These are phyloP conservation scores for Cucurbitaria berberidis DNA, from an alignment of 2,329 filamentous ascomycete species.

Conservation along the genomic window DNA sequence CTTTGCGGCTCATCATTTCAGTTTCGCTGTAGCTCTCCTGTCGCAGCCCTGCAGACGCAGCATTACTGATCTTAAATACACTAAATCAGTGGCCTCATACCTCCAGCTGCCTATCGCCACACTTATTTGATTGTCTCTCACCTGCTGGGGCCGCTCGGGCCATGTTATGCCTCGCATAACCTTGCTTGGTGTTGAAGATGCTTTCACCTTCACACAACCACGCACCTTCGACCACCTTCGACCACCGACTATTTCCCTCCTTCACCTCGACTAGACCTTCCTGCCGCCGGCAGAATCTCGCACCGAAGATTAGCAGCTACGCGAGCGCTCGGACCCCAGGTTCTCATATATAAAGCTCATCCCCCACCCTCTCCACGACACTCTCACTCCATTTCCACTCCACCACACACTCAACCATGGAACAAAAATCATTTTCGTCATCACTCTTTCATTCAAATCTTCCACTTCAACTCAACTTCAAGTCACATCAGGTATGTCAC, in stretches of 20 bases:
- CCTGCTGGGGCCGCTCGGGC: slow-evolving; percentile 11
- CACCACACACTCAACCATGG: not conserved
- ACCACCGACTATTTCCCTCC: slow-evolving; percentile 5
- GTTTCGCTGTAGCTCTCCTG: too few species aligned
- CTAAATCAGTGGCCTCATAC: not conserved
- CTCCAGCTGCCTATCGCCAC: not conserved
- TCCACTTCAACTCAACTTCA: slow-evolving; percentile 1
- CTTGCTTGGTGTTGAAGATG: slow-evolving; percentile 1
- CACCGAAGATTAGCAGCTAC: slow-evolving; percentile 2
- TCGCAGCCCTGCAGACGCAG: not conserved
- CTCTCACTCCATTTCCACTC: not conserved
- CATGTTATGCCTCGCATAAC: slow-evolving; percentile 2
- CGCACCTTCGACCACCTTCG: not conserved
- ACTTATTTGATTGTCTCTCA: not conserved
- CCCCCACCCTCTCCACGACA: slow-evolving; percentile 1
- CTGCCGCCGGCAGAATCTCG: slow-evolving; percentile 9
- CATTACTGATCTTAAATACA: not conserved
- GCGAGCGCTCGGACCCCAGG: not conserved
- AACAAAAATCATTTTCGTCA: not conserved
- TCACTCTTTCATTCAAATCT: not conserved
- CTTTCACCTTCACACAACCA: slow-evolving; percentile 5
- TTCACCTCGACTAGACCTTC: slow-evolving; percentile 8
- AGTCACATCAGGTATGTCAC: slow-evolving; percentile 10
- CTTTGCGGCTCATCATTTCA: too few species aligned
- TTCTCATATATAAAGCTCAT: slow-evolving; percentile 8